Evolutionary conservation across 2,329 filamentous ascomycete genomes (phyloP), one percentile per base, ranked within the genome.

Genomic region (Exutisphaerella laricina): DNA sequence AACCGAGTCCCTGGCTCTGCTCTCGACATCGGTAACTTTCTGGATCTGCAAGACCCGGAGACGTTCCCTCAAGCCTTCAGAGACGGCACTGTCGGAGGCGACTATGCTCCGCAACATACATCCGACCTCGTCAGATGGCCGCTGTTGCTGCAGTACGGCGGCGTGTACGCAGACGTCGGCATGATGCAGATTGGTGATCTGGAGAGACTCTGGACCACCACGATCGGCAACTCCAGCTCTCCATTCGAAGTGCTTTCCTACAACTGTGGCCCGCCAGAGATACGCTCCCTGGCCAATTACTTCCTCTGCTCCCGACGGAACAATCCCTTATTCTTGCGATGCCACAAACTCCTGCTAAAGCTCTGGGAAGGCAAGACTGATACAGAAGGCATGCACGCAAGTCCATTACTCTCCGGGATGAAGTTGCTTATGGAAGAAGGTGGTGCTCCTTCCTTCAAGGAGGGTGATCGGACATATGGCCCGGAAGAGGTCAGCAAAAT

Each of bases 51-150:
- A 2, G 70, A 74, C 40, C 60, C 63, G 0, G 37, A 43, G 0
- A 60, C 59, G 0, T 76, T 79, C 43, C 75, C 76, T 0, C 58
- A 57, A 23, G 71, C 75, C 0, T 79, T 79, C 53, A 57, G 58
- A 5, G 63, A 76, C n/a, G 67, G 68, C 5, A 68, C 66, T 0
- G 63, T 80, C 5, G 63, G 62, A 3, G 76, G 77, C 10, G 59
- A 60, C 6, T 77, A 75, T 56, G 70, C 68, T 0, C 59, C 63
- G 2, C 76, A 79, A 52, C 76, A 79, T 53, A 73, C 67, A 0
- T 78, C 75, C 0, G 78, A 81, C 46, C 70, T 81, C 1, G 72
- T 80, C 3, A 71, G 77, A 1, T 78, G 66, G 51, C 77, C 77
- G 2, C 62, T 79, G 9, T 59, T 80, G n/a, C 64, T 78, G 8